phyloP scores from a whole-genome alignment of 2,329 filamentous ascomycete genomes.

The Ustulina deusta region DNA sequence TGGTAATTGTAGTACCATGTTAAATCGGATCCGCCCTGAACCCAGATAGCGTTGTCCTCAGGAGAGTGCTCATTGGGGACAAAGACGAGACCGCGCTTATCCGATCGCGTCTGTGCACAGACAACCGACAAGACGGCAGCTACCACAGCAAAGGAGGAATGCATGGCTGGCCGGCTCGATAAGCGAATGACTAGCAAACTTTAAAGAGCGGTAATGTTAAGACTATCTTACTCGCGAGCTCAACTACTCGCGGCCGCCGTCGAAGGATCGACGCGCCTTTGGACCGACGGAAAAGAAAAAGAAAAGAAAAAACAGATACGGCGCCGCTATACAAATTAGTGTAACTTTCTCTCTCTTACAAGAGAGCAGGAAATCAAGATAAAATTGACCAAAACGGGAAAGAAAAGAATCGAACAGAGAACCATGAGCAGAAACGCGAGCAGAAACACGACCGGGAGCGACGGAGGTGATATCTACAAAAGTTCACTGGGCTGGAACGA shows the following conservation, averaged over 20 bases:
- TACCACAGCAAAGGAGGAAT: slow-evolving; percentile 30
- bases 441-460: slow-evolving; percentile 13
- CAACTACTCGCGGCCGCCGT: slow-evolving; percentile 9
- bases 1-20: slow-evolving; percentile 91
- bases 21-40: slow-evolving; percentile 65
- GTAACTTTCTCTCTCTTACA: not conserved
- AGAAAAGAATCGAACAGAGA: not conserved
- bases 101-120: slow-evolving; percentile 45
- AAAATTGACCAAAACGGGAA: not conserved
- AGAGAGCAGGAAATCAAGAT: not conserved
- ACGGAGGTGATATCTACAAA: slow-evolving; percentile 19
- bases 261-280: slow-evolving; percentile 4
- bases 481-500: slow-evolving; percentile 8
- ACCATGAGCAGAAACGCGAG: slow-evolving; percentile 10
- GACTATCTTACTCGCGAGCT: slow-evolving; percentile 1
- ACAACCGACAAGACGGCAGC: slow-evolving; percentile 30
- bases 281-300: not conserved
- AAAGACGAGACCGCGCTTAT: slow-evolving; percentile 80
- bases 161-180: slow-evolving; percentile 35
- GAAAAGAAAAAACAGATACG: not conserved
- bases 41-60: slow-evolving; percentile 75
- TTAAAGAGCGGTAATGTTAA: not conserved
- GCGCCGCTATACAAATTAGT: not conserved
- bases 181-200: slow-evolving; percentile 11
- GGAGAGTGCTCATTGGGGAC: slow-evolving; percentile 67